Evolutionary conservation across 2,329 filamentous ascomycete genomes (phyloP).

Genomic region (Anisogramma anomala): DNA sequence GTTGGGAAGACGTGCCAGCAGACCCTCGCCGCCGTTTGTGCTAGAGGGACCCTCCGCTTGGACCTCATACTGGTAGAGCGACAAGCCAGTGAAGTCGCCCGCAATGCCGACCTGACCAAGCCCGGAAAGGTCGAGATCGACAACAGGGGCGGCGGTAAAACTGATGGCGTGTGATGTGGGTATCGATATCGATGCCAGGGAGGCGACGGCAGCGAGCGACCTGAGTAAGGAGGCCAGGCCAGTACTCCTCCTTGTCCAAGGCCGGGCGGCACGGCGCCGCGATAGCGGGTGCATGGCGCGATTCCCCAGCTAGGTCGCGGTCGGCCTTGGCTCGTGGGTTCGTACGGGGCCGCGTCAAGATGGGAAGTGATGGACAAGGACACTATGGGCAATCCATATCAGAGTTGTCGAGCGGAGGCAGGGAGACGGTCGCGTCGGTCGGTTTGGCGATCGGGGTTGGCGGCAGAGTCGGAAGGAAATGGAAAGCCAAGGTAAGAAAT

Average conservation of each 20-base stretch:
- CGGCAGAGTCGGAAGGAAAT: neutral
- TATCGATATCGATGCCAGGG: conserved; percentile 31
- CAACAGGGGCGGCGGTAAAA: conserved; percentile 50
- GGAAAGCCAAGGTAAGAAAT: neutral
- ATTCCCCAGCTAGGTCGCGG: conserved; percentile 9
- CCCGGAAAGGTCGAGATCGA: conserved; percentile 65
- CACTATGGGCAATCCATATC: conserved; percentile 13
- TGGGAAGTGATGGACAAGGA: neutral
- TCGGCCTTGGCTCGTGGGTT: neutral
- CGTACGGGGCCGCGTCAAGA: neutral
- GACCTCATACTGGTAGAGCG: conserved; percentile 73
- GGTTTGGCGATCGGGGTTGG: neutral
- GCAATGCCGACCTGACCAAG: conserved; percentile 76
- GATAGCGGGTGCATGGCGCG: conserved; percentile 35
- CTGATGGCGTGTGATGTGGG: conserved; percentile 35
- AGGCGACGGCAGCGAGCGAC: conserved; percentile 23
- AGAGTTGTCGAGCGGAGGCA: neutral
- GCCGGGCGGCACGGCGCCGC: conserved; percentile 31
- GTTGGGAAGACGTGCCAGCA: conserved; percentile 75
- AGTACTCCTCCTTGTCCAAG: conserved; percentile 18
- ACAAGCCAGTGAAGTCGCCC: conserved; percentile 85
- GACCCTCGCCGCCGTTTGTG: conserved; percentile 67
- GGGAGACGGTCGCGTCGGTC: neutral
- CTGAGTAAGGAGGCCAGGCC: conserved; percentile 12
- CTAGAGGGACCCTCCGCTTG: conserved; percentile 59